These are phyloP conservation scores for Cystobasidiopsis lactophilus DNA, from an alignment of 768 basidiomycete species.

Conservation along the genomic window DNA sequence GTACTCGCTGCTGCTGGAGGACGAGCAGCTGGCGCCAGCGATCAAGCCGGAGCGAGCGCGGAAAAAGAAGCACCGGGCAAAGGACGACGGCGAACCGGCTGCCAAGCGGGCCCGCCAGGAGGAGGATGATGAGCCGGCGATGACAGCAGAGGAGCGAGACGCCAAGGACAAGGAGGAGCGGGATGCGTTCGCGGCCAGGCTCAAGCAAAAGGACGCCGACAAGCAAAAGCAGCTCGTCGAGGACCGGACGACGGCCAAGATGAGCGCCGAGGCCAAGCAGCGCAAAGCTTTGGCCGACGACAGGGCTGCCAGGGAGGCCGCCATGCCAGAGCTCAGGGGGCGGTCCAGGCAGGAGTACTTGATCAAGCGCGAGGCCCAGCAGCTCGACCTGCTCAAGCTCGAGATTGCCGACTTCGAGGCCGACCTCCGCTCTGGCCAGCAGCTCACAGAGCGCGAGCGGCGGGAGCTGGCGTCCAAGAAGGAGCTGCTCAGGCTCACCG, in stretches of 20 bases:
- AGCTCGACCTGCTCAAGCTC: conserved; percentile 71
- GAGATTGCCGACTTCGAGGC: conserved; percentile 89
- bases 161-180: conserved; percentile 60
- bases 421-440: conserved; percentile 63
- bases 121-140: conserved; percentile 41
- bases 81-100: conserved; percentile 37
- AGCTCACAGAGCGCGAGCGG: conserved; percentile 59
- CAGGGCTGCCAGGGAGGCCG: conserved; percentile 30
- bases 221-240: conserved; percentile 58
- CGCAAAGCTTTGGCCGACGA: conserved; percentile 67
- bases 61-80: conserved; percentile 13
- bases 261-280: conserved; percentile 59
- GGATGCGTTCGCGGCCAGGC: conserved; percentile 78
- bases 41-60: conserved; percentile 20
- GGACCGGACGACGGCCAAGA: conserved; percentile 63
- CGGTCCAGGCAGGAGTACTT: conserved; percentile 89
- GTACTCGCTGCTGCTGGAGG: conserved; percentile 29
- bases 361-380: conserved; percentile 85
- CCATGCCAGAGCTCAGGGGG: conserved; percentile 53
- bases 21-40: conserved; percentile 44
- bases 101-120: conserved; percentile 17
- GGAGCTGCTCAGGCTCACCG: conserved; percentile 70
- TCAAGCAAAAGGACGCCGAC: conserved; percentile 59
- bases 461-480: conserved; percentile 74
- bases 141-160: conserved; percentile 45